Percentiles rank a stretch among this genome's conserved stretches.
Evolutionary conservation across 345 rosid species (phyloP).

Genomic region (Camelina neglecta): DNA sequence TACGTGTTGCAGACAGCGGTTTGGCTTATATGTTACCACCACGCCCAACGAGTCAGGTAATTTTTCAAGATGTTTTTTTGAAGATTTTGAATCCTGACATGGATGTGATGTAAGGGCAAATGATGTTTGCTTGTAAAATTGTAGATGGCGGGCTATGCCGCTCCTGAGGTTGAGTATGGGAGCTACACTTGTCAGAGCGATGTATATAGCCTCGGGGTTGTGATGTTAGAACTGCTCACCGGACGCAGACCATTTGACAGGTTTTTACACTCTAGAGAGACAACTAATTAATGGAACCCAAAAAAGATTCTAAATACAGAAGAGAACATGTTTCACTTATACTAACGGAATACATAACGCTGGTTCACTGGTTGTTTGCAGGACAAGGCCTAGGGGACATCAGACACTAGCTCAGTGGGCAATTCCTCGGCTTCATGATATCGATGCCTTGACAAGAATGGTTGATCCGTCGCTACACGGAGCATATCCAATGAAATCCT

Average conservation of each 20-base stretch:
- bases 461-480: conserved; percentile 77
- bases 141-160: conserved; percentile 71
- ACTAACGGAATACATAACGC: background rate
- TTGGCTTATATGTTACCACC: conserved; percentile 65
- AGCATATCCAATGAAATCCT: conserved; percentile 70
- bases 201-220: conserved; percentile 90
- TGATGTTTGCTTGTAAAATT: conserved; percentile 12
- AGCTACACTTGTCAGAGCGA: conserved; percentile 86
- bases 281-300: background rate
- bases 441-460: conserved; percentile 83
- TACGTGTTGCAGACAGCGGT: conserved; percentile 80
- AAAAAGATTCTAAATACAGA: conserved; percentile 21
- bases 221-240: conserved; percentile 92
- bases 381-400: conserved; percentile 77
- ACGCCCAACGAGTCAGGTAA: conserved; percentile 65
- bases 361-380: conserved; percentile 25
- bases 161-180: conserved; percentile 84
- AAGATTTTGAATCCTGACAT: background rate
- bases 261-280: conserved; percentile 43
- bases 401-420: conserved; percentile 94
- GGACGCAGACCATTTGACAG: conserved; percentile 85
- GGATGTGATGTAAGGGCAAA: background rate
- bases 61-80: background rate
- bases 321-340: conserved; percentile 4
- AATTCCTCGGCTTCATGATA: conserved; percentile 83